Conservation (phyloP, 352 stramenopile species). For the Phytophthora lateralis region DNA sequence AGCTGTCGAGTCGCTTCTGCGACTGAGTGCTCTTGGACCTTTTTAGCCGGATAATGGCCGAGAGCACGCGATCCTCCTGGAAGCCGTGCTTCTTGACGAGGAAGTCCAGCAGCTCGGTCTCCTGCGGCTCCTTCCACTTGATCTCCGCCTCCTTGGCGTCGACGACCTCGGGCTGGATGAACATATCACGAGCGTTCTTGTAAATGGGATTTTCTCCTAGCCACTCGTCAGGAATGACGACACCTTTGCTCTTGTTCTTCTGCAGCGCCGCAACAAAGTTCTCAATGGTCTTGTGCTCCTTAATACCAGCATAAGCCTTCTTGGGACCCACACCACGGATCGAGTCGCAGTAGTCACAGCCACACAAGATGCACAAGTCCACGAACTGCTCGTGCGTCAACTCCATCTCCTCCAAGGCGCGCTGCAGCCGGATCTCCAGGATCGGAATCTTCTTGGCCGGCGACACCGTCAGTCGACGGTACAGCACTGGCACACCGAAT, state of each 20-base stretch:
- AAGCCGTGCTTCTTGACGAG: slow-evolving; percentile 98
- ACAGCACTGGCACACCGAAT: slow-evolving; percentile 96
- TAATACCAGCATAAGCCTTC: slow-evolving; percentile 97
- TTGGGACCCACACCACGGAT: slow-evolving; percentile 98
- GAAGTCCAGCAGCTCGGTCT: slow-evolving; percentile 92
- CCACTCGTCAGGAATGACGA: slow-evolving; percentile 87
- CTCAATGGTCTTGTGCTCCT: slow-evolving; percentile 96
- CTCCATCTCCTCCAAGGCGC: slow-evolving; percentile 92
- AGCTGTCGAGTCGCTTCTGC: slow-evolving; percentile 97
- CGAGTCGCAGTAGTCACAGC: slow-evolving; percentile 98
- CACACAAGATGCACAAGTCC: slow-evolving; percentile 98
- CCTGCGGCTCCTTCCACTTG: slow-evolving; percentile 94
- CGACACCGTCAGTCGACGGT: slow-evolving; percentile 91
- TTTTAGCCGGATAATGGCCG: slow-evolving; percentile 95
- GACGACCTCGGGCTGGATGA: slow-evolving; percentile 83
- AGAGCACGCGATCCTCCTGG: slow-evolving; percentile 92
- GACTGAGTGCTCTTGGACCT: slow-evolving; percentile 95
- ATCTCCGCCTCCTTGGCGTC: slow-evolving; percentile 80
- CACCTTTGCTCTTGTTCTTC: slow-evolving; percentile 82
- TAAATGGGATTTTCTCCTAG: slow-evolving; percentile 91
- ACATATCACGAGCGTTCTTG: slow-evolving; percentile 93
- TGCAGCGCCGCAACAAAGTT: slow-evolving; percentile 93
- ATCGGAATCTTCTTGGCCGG: slow-evolving; percentile 91
- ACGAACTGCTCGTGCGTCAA: slow-evolving; percentile 97
- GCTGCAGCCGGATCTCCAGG: slow-evolving; percentile 90